phyloP scores from a whole-genome alignment of 129 eudicot species.

The Daucus carota region DH1_v3.0 NC_030383.2:60878501-60879000 shows the following conservation, averaged over 20 bases:
- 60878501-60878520: neutral
- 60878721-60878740: neutral
- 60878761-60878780: neutral
- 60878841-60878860: neutral
- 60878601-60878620: neutral
- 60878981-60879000: too few species aligned
- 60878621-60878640: too few species aligned
- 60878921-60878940: too few species aligned
- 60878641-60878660: neutral
- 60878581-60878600: neutral
- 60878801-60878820: neutral
- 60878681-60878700: neutral
- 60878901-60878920: too few species aligned
- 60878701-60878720: too few species aligned
- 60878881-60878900: too few species aligned
- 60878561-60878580: neutral
- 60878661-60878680: neutral
- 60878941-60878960: too few species aligned
- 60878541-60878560: neutral
- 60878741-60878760: neutral
- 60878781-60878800: neutral
- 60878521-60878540: neutral
- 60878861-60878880: neutral
- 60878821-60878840: neutral
- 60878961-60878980: too few species aligned